Evolutionary conservation across 2,329 filamentous ascomycete species (phyloP), one percentile per base, ranked within the genome.

Genomic region (Ceratocystis albifundus): DNA sequence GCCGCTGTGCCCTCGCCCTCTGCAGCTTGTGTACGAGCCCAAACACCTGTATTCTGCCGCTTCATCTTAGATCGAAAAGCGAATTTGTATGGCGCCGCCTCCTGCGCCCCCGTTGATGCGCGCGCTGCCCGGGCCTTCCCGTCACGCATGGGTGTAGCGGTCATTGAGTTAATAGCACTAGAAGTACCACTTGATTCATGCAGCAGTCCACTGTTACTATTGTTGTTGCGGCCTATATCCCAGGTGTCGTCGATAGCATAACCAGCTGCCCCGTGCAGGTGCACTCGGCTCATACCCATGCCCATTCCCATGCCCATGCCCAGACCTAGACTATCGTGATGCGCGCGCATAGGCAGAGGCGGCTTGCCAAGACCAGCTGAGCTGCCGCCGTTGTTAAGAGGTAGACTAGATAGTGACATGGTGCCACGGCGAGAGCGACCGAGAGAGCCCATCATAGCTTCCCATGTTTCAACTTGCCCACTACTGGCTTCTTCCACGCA

Each of bases 401-500:
- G 55, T 12, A 28, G 12, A 22, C 32, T 22, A 4, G 36, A 61
- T 30, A 63, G 22, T 20, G 65, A 61, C 53, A 57, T 61, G 25
- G 66, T 68, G 15, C 57, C 46, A 10, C 66, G 66, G 20, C 68
- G 64, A 57, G 65, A 69, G 36, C 45, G 48, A 22, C 67, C 66
- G 2, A 77, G 69, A 17, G 77, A 76, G 0, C 77, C 79, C 72
- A 79, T 77, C 74, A 83, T 77, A 2, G 82, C 83, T 0, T 80
- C 79, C 81, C 84, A 85, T 22, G 81, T 83, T 72, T 86, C 84
- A 7, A 86, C 80, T 50, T 83, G 77, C 0, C 82, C 84, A 61
- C 76, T 78, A 66, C 76, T 77, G 0, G 84, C 83, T 69, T 85
- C 80, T 15, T 80, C 77, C 0, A 80, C 77, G 70, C 85, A 88